A percentile compares a stretch with the other conserved stretches of the same genome.
These are phyloP conservation scores for Podospora conica DNA, from an alignment of 495 filamentous ascomycete species.

Conservation along the genomic window DNA sequence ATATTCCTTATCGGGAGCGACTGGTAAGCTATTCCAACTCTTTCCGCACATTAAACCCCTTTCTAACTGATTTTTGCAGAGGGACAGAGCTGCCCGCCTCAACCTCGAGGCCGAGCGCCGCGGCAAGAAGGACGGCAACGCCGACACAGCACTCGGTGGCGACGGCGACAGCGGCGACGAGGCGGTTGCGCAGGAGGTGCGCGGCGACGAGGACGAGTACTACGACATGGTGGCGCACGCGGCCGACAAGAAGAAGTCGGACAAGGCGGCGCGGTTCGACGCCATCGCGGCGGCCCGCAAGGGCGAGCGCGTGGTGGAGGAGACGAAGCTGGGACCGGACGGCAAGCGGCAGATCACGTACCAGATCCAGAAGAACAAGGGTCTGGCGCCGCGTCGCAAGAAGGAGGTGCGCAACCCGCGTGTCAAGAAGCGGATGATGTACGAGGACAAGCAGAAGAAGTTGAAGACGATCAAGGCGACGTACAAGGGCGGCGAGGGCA, in stretches of 20 bases:
- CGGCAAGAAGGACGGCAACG: constrained; percentile 58
- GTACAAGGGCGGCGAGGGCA: constrained; percentile 82
- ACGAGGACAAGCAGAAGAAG: constrained; percentile 92
- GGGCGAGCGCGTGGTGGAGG: constrained; percentile 51
- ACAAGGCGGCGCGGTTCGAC: constrained; percentile 51
- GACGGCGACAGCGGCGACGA: constrained; percentile 60
- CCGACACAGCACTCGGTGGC: constrained; percentile 54
- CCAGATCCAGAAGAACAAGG: constrained; percentile 95
- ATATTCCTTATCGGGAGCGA: constrained; percentile 87
- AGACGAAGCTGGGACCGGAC: constrained; percentile 58
- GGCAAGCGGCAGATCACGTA: constrained; percentile 88
- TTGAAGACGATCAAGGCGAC: constrained; percentile 71
- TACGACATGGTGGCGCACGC: constrained; percentile 77
- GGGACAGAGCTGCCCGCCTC: constrained; percentile 75
- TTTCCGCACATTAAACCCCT: neutral
- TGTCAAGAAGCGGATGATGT: constrained; percentile 96
- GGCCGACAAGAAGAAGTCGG: constrained; percentile 63
- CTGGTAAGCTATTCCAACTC: constrained; percentile 32
- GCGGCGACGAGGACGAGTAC: constrained; percentile 68
- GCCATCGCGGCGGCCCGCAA: constrained; percentile 40
- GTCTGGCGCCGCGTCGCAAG: constrained; percentile 77
- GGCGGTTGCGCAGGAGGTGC: constrained; percentile 34
- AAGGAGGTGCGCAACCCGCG: constrained; percentile 91
- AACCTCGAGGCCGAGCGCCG: constrained; percentile 81
- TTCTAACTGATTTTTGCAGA: constrained; percentile 24